phyloP scores from a whole-genome alignment of 106 monocot species.

The Dactylorhiza incarnata region DNA sequence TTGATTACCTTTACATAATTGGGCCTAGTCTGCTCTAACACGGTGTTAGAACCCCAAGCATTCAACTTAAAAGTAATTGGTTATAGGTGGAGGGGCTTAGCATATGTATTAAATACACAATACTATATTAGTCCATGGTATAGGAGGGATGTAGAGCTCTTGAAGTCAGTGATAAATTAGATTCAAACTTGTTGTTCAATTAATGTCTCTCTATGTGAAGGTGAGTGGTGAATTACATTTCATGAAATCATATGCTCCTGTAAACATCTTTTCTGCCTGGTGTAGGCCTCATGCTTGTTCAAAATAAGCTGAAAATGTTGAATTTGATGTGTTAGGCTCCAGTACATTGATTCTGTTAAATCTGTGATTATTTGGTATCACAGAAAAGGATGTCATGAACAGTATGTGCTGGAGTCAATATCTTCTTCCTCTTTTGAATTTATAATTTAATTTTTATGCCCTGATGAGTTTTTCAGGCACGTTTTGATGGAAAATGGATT shows the following conservation, averaged over 20 bases:
- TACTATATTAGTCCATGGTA: no score
- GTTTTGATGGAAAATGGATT: not conserved
- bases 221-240: not conserved
- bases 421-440: not conserved
- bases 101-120: no score
- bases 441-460: not conserved
- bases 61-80: no score
- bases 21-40: no score
- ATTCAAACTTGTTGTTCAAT: not conserved
- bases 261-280: not conserved
- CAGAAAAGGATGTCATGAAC: not conserved
- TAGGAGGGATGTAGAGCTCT: not conserved
- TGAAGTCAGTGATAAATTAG: not conserved
- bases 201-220: not conserved
- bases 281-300: not conserved
- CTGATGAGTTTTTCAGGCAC: not conserved
- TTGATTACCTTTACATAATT: no score
- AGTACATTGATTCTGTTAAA: no score
- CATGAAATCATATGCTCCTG: not conserved
- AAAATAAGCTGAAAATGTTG: not conserved
- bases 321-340: not conserved
- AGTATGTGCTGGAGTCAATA: not conserved
- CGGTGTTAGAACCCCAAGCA: no score
- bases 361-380: no score
- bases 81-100: no score